Evolutionary conservation across 495 filamentous ascomycete genomes (phyloP).

Genomic region (Collariella sp.): DNA sequence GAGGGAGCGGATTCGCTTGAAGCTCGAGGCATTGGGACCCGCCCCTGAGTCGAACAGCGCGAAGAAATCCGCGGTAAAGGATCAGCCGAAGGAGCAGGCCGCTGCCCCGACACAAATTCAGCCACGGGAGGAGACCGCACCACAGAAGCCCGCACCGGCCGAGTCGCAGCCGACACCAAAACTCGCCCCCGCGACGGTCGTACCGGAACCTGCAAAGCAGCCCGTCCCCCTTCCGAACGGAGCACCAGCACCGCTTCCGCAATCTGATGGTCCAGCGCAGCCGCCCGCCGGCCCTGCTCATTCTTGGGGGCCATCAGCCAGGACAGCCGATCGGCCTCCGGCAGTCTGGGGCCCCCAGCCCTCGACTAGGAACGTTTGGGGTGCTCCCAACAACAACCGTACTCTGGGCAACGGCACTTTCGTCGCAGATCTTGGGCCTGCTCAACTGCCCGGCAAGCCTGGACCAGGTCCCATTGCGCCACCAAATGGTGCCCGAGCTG

Average conservation of each 20-base stretch:
- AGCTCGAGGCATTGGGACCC: conserved; percentile 69
- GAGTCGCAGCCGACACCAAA: conserved; percentile 4
- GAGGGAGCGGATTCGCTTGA: conserved; percentile 73
- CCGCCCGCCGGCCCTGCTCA: conserved; percentile 9
- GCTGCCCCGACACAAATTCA: conserved; percentile 34
- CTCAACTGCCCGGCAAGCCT: conserved; percentile 27
- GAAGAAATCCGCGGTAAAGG: conserved; percentile 39
- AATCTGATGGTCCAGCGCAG: conserved; percentile 8
- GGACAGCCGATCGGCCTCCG: conserved; percentile 29
- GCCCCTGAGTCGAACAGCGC: conserved; percentile 53
- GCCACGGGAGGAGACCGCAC: conserved; percentile 18
- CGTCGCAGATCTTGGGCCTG: conserved; percentile 47
- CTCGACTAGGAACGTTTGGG: conserved; percentile 60
- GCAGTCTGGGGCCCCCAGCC: conserved; percentile 30
- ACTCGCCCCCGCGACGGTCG: conserved; percentile 1
- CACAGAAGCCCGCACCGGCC: conserved; percentile 18
- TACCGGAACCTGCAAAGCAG: conserved; percentile 6
- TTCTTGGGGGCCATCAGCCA: conserved; percentile 18
- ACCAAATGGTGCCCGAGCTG: conserved; percentile 14
- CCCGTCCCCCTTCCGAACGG: conserved; percentile 12
- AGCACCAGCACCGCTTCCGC: conserved; percentile 3
- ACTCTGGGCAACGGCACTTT: conserved; percentile 76
- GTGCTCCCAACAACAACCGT: conserved; percentile 59
- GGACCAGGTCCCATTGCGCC: conserved; percentile 41
- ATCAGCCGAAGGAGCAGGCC: conserved; percentile 33